Percentiles rank a stretch among this genome's conserved stretches.
These are phyloP conservation scores for Cutaneotrichosporon sp. DNA, from an alignment of 1,284 basidiomycete species.

Conservation along the genomic window DNA sequence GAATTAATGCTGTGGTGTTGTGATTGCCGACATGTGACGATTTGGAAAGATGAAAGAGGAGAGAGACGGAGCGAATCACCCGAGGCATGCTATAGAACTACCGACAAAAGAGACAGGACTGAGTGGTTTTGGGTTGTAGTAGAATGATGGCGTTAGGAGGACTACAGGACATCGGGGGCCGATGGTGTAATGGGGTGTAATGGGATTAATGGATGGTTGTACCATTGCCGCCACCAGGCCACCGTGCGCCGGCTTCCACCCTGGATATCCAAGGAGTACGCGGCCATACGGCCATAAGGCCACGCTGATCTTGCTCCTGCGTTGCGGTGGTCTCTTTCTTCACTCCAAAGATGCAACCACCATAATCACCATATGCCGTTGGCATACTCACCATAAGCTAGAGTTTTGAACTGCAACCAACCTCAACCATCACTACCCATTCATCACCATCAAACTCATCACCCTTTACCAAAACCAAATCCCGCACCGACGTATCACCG, in stretches of 20 bases:
- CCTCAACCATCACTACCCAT: not conserved
- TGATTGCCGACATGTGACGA: not conserved
- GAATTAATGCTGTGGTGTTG: not conserved
- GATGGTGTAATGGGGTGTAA: not conserved
- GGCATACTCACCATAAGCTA: too few relatives aligned
- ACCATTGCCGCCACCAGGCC: not conserved
- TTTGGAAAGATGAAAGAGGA: not conserved
- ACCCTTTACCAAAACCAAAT: not conserved
- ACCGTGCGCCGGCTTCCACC: not conserved
- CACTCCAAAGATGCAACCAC: too few relatives aligned
- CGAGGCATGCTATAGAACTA: not conserved
- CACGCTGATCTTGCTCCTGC: too few relatives aligned
- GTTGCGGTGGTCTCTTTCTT: too few relatives aligned
- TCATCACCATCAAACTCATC: not conserved
- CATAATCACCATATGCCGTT: too few relatives aligned
- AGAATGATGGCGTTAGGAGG: not conserved
- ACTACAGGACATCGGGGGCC: not conserved
- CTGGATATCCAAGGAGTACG: too few relatives aligned
- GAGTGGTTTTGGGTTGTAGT: not conserved
- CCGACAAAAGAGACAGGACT: not conserved
- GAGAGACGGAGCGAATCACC: not conserved
- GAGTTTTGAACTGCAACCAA: not conserved
- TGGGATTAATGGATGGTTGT: not conserved
- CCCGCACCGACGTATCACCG: not conserved
- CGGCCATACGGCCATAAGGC: too few relatives aligned